These are phyloP conservation scores for Hygrophorus russula DNA, from an alignment of 768 basidiomycete genomes.

Conservation along the genomic window DNA sequence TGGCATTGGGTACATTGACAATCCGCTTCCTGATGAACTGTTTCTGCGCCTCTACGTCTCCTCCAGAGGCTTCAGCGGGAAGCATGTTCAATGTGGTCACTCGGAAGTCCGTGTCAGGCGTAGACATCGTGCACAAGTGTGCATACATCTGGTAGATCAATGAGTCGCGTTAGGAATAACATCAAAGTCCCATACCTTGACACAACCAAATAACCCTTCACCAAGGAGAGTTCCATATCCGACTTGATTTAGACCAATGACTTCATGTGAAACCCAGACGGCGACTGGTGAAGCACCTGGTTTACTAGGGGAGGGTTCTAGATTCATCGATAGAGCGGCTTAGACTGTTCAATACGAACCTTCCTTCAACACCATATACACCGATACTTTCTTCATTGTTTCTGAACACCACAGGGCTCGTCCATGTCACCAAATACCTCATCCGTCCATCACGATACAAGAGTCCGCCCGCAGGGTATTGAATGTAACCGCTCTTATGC, in stretches of 20 bases:
- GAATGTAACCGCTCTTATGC: slow-evolving; percentile 33
- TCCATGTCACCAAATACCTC: slow-evolving; percentile 27
- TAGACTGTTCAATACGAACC: slow-evolving; percentile 17
- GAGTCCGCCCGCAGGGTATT: slow-evolving; percentile 30
- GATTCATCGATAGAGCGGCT: neutral
- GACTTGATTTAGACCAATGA: slow-evolving; percentile 26
- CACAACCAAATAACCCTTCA: slow-evolving; percentile 24
- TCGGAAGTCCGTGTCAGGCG: slow-evolving; percentile 18
- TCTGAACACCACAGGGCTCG: slow-evolving; percentile 15
- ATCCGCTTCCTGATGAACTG: slow-evolving; percentile 23
- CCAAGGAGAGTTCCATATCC: slow-evolving; percentile 30
- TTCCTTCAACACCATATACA: slow-evolving; percentile 36
- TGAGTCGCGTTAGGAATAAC: neutral
- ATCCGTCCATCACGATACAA: slow-evolving; percentile 28
- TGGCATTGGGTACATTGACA: slow-evolving; percentile 9
- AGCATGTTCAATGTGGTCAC: slow-evolving; percentile 30
- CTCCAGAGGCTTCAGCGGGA: slow-evolving; percentile 18
- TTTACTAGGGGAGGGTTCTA: slow-evolving; percentile 20
- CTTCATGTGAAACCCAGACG: slow-evolving; percentile 23
- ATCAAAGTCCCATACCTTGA: slow-evolving; percentile 16
- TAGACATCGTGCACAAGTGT: slow-evolving; percentile 30
- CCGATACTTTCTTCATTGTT: slow-evolving; percentile 20
- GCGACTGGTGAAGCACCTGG: slow-evolving; percentile 32
- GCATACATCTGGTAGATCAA: slow-evolving; percentile 19
- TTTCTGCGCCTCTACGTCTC: slow-evolving; percentile 17